Evolutionary conservation across 805 yeast species (phyloP).

Genomic region (Saccharomycopsis vini): DNA sequence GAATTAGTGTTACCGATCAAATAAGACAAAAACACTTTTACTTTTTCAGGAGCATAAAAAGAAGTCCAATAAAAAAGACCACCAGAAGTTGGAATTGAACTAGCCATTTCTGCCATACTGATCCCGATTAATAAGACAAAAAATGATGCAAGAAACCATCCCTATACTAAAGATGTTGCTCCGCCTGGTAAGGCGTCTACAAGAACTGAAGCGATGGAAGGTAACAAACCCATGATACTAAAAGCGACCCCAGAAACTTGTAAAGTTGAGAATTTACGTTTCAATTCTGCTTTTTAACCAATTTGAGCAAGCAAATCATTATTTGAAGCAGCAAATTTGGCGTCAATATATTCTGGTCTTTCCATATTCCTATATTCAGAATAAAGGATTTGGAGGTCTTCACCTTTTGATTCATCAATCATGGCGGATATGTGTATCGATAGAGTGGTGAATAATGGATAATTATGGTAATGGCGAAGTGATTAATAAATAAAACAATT

Average conservation of each 20-base stretch:
- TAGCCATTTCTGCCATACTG: slow-evolving; percentile 57
- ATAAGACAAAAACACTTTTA: slow-evolving; percentile 47
- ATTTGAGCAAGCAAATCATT: slow-evolving; percentile 1
- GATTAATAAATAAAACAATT: too few relatives aligned
- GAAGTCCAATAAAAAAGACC: slow-evolving; percentile 66
- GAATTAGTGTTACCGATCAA: slow-evolving; percentile 62
- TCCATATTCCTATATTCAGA: not conserved
- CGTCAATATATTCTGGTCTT: not conserved
- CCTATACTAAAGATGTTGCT: slow-evolving; percentile 46
- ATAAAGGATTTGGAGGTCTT: not conserved
- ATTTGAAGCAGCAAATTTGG: not conserved
- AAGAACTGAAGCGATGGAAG: slow-evolving; percentile 51
- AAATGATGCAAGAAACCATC: slow-evolving; percentile 54
- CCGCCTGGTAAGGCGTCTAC: slow-evolving; percentile 42
- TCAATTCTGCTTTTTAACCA: slow-evolving; percentile 64
- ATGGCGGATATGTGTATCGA: too few relatives aligned
- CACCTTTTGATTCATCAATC: not conserved
- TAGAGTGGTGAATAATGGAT: too few relatives aligned
- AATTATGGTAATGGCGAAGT: too few relatives aligned
- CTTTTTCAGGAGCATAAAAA: slow-evolving; percentile 50
- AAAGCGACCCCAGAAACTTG: slow-evolving; percentile 68
- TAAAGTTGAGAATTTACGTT: slow-evolving; percentile 48
- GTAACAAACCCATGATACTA: slow-evolving; percentile 63
- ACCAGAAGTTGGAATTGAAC: slow-evolving; percentile 68
- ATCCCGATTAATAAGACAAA: slow-evolving; percentile 52